Evolutionary conservation across 164 flowering plant species (phyloP), one percentile per base, ranked within the genome.

Genomic region (Tetrastigma voinierianum): DNA sequence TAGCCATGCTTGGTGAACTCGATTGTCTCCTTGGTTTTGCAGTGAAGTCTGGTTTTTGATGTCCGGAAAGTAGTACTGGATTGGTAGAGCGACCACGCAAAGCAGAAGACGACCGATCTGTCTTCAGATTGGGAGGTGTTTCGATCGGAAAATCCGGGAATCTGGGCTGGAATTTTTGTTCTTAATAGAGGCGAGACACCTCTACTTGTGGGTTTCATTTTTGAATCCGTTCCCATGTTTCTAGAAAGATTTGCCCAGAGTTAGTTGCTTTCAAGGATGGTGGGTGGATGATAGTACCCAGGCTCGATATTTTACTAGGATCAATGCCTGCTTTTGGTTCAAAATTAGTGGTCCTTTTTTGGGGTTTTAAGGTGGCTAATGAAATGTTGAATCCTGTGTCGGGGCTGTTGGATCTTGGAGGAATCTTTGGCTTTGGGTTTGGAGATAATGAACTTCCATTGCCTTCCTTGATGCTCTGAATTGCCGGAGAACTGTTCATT

Each of bases 161-260:
- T 66, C 44, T 71, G 76, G 23, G 78, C 59, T 55, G 84, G 70
- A 1, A 70, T 64, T 13, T 56, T 73, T n/a, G 90, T 72, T 63
- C 80, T 67, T 20, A 64, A 76, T 1, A 64, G 44, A 47, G 86
- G 84, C 4, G 86, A 82, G 10, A 79, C 71, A 1, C 78, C 86
- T 59, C 80, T 70, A 45, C 74, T 80, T 65, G n/a, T 74, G 2
- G 79, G 78, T 59, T 72, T 74, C 9, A 72, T 59, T 17, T 71
- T 74, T 10, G 72, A 20, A 15, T 52, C 62, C 52, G 56, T 45
- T 9, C 46, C 18, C 1, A 57, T 48, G 55, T 48, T 64, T 48
- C 59, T 70, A 12, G 69, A 47, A 0, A 66, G 64, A 62, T 68
- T 77, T 45, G 74, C 47, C n/a, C n/a, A 48, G 68, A 46, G 3